Evolutionary conservation across 148 eudicot species (phyloP).

Genomic region (Rhododendron vialii): DNA sequence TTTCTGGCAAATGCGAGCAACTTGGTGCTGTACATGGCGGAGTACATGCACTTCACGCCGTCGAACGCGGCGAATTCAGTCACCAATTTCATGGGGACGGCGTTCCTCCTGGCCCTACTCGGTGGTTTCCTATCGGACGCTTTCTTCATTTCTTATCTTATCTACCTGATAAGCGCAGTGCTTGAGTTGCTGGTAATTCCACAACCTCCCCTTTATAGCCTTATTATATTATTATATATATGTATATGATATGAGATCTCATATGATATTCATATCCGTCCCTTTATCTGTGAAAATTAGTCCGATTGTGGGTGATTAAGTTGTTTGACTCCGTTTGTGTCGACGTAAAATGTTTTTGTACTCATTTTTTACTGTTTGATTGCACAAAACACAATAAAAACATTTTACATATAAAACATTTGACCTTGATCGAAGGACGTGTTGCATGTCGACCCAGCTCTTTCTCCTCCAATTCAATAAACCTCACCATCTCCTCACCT

Average conservation of each 20-base stretch:
- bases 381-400: no score
- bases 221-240: no score
- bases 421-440: no score
- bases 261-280: background rate
- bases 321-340: no score
- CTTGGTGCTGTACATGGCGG: conserved; percentile 50
- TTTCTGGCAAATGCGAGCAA: conserved; percentile 80
- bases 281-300: background rate
- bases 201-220: background rate
- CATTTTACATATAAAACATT: no score
- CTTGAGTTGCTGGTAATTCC: conserved; percentile 53
- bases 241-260: no score
- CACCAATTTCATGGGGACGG: conserved; percentile 84
- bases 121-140: conserved; percentile 83
- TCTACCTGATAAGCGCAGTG: conserved; percentile 49
- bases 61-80: conserved; percentile 52
- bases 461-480: no score
- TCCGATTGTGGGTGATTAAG: no score
- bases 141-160: conserved; percentile 49
- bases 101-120: conserved; percentile 62
- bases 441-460: no score
- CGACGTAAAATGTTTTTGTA: no score
- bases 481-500: no score
- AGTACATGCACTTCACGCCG: conserved; percentile 64
- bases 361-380: no score